Percentiles rank a stretch among this genome's conserved stretches.
These are phyloP conservation scores for Gigaspora rosea DNA, from an alignment of 192 early-diverging fungal species.

Conservation along the genomic window DNA sequence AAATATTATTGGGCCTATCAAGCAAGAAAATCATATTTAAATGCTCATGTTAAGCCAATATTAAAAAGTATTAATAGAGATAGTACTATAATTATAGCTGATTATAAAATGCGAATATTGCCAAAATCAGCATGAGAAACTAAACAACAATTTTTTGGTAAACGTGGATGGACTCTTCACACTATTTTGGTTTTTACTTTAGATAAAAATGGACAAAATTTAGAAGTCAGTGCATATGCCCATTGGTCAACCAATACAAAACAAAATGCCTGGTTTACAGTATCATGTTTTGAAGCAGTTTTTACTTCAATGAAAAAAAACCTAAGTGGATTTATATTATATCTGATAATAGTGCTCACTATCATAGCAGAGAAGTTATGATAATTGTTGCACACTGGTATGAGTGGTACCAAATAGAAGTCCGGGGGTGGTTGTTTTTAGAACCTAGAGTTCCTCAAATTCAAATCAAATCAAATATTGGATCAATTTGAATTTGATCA, in stretches of 20 bases:
- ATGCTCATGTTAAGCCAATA: background rate
- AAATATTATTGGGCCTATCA: background rate
- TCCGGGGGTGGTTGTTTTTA: background rate
- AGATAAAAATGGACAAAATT: background rate
- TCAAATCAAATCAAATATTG: too few relatives aligned
- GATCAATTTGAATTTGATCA: too few relatives aligned
- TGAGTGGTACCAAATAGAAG: conserved; percentile 1
- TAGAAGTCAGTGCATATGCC: background rate
- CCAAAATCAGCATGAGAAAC: background rate
- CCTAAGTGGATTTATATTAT: background rate
- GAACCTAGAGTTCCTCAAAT: too few relatives aligned
- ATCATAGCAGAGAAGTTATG: background rate
- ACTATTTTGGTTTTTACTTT: background rate
- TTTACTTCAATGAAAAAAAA: conserved; percentile 18
- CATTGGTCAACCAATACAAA: background rate
- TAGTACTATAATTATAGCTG: background rate
- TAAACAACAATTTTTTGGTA: conserved; percentile 5
- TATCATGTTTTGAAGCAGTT: background rate
- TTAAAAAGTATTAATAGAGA: background rate
- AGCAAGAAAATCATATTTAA: background rate
- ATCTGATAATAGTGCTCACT: background rate
- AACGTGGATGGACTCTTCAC: background rate
- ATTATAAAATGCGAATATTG: conserved; percentile 5
- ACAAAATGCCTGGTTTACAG: background rate
- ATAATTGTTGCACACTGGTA: background rate